These are phyloP conservation scores for Emericellopsis atlantica DNA, from an alignment of 2,329 filamentous ascomycete genomes.

Conservation along the genomic window DNA sequence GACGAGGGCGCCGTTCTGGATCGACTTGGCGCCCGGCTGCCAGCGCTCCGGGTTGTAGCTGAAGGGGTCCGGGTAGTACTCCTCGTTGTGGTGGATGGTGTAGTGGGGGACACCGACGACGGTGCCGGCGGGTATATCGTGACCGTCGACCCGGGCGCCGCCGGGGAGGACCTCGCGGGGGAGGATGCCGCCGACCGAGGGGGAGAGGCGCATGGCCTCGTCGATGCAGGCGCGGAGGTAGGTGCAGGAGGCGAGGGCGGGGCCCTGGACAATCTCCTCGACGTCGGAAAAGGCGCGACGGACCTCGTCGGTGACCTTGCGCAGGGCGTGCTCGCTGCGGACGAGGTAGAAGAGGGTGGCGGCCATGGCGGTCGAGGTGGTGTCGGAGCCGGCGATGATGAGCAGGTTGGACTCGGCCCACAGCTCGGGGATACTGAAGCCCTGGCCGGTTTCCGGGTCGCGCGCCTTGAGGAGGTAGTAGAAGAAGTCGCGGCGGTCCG, in stretches of 20 bases:
- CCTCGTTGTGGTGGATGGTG: slow-evolving; percentile 53
- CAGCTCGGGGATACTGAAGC: slow-evolving; percentile 52
- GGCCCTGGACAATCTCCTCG: slow-evolving; percentile 42
- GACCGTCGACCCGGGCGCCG: slow-evolving; percentile 40
- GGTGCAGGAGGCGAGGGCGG: slow-evolving; percentile 33
- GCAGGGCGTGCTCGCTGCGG: slow-evolving; percentile 33
- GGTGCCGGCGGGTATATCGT: slow-evolving; percentile 41
- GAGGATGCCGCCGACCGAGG: slow-evolving; percentile 46
- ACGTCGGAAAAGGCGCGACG: slow-evolving; percentile 34
- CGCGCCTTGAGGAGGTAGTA: slow-evolving; percentile 60
- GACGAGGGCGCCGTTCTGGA: slow-evolving; percentile 17
- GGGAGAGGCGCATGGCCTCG: slow-evolving; percentile 51
- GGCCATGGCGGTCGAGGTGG: slow-evolving; percentile 56
- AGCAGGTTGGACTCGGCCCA: slow-evolving; percentile 61
- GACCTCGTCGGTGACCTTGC: slow-evolving; percentile 36
- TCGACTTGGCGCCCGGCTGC: slow-evolving; percentile 35
- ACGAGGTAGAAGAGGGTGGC: slow-evolving; percentile 51
- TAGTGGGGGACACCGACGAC: slow-evolving; percentile 56
- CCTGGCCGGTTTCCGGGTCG: slow-evolving; percentile 57
- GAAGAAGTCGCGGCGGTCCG: slow-evolving; percentile 62
- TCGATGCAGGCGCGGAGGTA: slow-evolving; percentile 54
- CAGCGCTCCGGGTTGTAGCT: slow-evolving; percentile 52
- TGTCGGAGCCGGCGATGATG: slow-evolving; percentile 61
- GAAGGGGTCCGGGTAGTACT: slow-evolving; percentile 48
- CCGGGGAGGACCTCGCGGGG: slow-evolving; percentile 46